Base-by-base conservation (phyloP, 2,329 filamentous ascomycete genomes). In the Epichloe baconii region DNA sequence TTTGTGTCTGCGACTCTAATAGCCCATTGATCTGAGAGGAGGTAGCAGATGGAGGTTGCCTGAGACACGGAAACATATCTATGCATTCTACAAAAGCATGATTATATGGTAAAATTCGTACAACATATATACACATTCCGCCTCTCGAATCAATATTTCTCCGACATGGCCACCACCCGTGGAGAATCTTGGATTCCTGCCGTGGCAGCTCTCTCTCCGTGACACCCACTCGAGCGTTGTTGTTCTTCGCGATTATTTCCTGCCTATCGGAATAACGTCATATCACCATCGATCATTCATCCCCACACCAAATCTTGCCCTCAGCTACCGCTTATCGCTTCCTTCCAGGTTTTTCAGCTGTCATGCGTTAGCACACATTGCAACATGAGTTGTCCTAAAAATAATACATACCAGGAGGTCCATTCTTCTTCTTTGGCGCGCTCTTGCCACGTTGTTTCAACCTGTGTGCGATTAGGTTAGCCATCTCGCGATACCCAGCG, bases 401-500 rank as follows among this genome's bases (percentile, higher is more conserved):
- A 26, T 8, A 11, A 11, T 11, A 56, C 65, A 48, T 66, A 71
- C 68, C 62, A 52, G 68, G 64, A 41, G 68, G 62, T 4, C 66
- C 82, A 64, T 75, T 83, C 77, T 93, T 94, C 80, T 95, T 96
- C 79, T 94, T 80, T 7, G 91, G 89, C 44, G 85, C 80, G 51
- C 84, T 84, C 75, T 97, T 96, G 58, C 89, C 90, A 72, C 89
- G 83, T 34, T 78, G 69, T 67, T 88, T 90, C 60, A 85, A 71
- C 61, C 84, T 88, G 61, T 56, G 54, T 15, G 17, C 23, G 44
- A 42, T 55, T 47, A 37, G 14, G 58, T 72, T 59, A 71, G 64
- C 53, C 41, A 15, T 46, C 31, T 37, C 21, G 15, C 21, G 8
- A 15, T 23, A 11, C 21, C 2, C 23, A n/a, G 40, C 4, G 4